Evolutionary conservation across 106 monocot species (phyloP), one percentile per base, ranked within the genome.

Genomic region (Allium sativum): DNA sequence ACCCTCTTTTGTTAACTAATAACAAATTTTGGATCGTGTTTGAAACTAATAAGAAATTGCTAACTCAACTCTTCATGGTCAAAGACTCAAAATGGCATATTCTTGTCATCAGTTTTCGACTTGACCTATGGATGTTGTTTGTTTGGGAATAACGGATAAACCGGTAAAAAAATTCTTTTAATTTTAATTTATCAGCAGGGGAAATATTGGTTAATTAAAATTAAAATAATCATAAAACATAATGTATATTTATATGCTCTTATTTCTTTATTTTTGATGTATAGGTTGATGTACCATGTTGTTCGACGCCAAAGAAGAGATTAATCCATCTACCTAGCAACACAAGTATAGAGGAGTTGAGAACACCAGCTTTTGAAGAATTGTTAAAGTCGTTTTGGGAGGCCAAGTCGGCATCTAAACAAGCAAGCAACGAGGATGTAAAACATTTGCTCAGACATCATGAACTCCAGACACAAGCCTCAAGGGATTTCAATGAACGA

Each of bases 251-350:
- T 22, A 0, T 56, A 6, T 22, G 55, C 21, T 18, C 22, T 1
- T 56, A 56, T 16, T 31, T 59, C 0, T 45, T n/a, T 53, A 31
- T 31, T 31, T 31, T 31, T 0, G 31, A 31, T 31, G 31, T 31
- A 0, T 31, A 98, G 96, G 84, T 91, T 63, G 91, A 98, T 72
- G 85, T 84, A 66, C 87, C 84, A n/a, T 74, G 87, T 56, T 91
- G 96, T 76, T 87, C 82, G 13, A 91, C 96, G 12, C 96, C 90
- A 19, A 82, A 65, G 66, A 81, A 56, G 48, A 65, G 96, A 55
- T 48, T 44, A 2, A 82, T 98, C 41, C 76, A 80, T 67, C 59
- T 85, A 21, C 96, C 84, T 10, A 91, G 78, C 42, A 67, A 43
- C n/a, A 44, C 77, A 51, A 87, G 87, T 43, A 91, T 91, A 45